These are phyloP conservation scores for Acorus gramineus DNA, from an alignment of 106 monocot genomes.

Conservation along the genomic window DNA sequence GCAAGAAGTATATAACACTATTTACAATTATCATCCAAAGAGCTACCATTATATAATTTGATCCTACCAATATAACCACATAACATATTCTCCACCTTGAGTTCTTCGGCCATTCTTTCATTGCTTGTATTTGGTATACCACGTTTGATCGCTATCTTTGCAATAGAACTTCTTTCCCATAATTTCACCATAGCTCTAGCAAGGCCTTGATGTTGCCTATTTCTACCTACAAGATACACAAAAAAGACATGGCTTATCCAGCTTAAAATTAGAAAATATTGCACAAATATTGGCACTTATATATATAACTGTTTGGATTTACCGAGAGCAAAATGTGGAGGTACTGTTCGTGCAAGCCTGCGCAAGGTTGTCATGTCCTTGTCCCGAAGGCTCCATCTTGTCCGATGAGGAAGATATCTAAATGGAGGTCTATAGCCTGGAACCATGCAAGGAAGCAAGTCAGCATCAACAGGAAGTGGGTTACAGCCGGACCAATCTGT, in stretches of 20 bases:
- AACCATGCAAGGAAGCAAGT: slow-evolving; percentile 66
- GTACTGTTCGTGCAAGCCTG: slow-evolving; percentile 63
- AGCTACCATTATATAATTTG: background rate
- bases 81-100: slow-evolving; percentile 44
- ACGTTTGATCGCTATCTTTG: slow-evolving; percentile 93
- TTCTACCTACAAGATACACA: slow-evolving; percentile 53
- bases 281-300: background rate
- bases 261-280: background rate
- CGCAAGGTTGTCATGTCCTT: slow-evolving; percentile 75
- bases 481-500: slow-evolving; percentile 74
- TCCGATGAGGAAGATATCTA: slow-evolving; percentile 70
- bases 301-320: background rate
- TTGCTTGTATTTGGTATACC: slow-evolving; percentile 78
- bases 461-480: slow-evolving; percentile 92
- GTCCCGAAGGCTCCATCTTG: slow-evolving; percentile 34
- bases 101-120: slow-evolving; percentile 94
- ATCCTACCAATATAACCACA: slow-evolving; percentile 3
- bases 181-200: slow-evolving; percentile 84
- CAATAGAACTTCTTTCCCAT: slow-evolving; percentile 91
- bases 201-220: slow-evolving; percentile 78
- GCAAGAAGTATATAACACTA: no score
- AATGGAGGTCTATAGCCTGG: slow-evolving; percentile 72
- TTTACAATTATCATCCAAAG: no score
- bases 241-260: background rate
- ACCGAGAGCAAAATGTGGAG: slow-evolving; percentile 97